These are phyloP conservation scores for Neodidymelliopsis sp. DNA, from an alignment of 2,329 filamentous ascomycete species.

Conservation along the genomic window DNA sequence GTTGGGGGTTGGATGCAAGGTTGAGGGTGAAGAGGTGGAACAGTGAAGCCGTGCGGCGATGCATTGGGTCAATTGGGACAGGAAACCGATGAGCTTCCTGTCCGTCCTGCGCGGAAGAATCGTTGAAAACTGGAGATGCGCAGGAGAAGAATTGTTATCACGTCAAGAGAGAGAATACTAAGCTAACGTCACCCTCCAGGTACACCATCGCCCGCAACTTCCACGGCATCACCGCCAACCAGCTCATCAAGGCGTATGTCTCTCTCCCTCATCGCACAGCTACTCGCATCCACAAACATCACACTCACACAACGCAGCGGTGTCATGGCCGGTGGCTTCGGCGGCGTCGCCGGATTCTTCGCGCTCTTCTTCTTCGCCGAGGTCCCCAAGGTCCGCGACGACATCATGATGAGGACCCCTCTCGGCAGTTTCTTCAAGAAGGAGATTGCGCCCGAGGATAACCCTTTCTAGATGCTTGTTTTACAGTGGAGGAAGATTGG, in stretches of 20 bases:
- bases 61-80: too few species aligned
- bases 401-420: slow-evolving; percentile 68
- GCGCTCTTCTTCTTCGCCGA: slow-evolving; percentile 71
- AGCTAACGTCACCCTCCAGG: slow-evolving; percentile 48
- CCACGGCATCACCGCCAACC: slow-evolving; percentile 57
- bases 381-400: slow-evolving; percentile 67
- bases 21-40: slow-evolving; percentile 4
- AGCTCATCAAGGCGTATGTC: slow-evolving; percentile 57
- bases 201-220: slow-evolving; percentile 59
- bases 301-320: slow-evolving; percentile 37
- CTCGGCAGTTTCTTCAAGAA: slow-evolving; percentile 66
- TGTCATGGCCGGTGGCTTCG: slow-evolving; percentile 62
- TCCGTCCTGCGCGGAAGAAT: too few species aligned
- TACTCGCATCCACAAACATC: neutral
- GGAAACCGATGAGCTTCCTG: too few species aligned
- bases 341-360: slow-evolving; percentile 64
- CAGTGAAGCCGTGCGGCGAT: neutral
- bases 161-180: neutral
- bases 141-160: too few species aligned
- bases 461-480: slow-evolving; percentile 57
- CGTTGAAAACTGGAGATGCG: too few species aligned
- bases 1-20: neutral
- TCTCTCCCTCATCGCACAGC: neutral
- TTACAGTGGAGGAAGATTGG: neutral
- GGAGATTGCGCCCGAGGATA: slow-evolving; percentile 69